Base-by-base conservation (phyloP, 441 rosid genomes). In the Adansonia grandidieri region DNA sequence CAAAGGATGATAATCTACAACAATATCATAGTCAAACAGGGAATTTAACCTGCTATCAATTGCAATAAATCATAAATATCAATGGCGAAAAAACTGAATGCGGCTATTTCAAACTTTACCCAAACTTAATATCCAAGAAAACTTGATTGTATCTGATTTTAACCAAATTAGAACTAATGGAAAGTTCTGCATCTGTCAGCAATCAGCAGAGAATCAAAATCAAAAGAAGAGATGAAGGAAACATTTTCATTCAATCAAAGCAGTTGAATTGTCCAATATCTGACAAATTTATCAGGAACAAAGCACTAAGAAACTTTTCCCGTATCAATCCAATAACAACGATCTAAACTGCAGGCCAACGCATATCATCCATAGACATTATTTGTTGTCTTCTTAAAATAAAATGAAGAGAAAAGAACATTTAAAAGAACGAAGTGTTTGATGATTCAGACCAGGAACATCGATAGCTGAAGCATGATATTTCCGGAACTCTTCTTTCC, bases 381-480 rank as follows among this genome's bases (percentile, higher is more conserved):
- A 60, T 54, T 22, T 40, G 0, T 32, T 32, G 5, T 63, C 47
- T 32, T 63, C 9, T 13, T 6, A 10, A 24, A 22, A 61, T 61
- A 28, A 45, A 45, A 45, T 45, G 8, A 28, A 20, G 8, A 1
- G 0, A 0, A 19, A 44, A 53, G 0, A 13, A 2, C 14, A 5
- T 13, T 13, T 6, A 0, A n/a, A 44, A 17, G 58, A 40, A 74
- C 37, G 3, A 32, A 32, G 63, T n/a, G 48, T 8, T 57, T 4
- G 62, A 42, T 28, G 50, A 63, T 42, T 13, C 81, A 61, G 53
- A 93, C 98, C 98, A 73, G 99, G 97, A 24, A 96, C 92, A 80
- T 89, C 92, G 82, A 96, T 87, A 75, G 98, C 99, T 7, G 97
- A 80, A 51, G 95, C 91, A 74, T 90, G 97, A 72, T 96, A 96